phyloP scores from a whole-genome alignment of 805 yeast genomes.

The Debaryomyces tyrocola region DNA sequence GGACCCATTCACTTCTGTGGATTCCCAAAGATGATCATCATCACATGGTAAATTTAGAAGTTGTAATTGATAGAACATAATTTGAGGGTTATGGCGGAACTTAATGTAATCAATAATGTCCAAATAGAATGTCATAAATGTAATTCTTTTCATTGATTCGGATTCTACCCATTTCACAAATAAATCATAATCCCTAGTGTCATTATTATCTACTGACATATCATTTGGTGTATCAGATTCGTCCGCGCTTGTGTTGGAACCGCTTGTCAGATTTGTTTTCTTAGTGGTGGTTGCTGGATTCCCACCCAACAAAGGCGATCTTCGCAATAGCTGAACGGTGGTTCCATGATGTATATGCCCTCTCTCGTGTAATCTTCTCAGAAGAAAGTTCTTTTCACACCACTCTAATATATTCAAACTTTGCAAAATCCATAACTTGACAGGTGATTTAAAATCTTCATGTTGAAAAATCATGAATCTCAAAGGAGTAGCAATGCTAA shows the following conservation, averaged over 20 bases:
- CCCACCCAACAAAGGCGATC: slow-evolving; percentile 77
- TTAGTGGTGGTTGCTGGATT: slow-evolving; percentile 46
- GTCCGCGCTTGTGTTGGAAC: slow-evolving; percentile 30
- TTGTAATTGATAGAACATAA: slow-evolving; percentile 39
- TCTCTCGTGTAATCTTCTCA: slow-evolving; percentile 72
- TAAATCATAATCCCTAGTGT: slow-evolving; percentile 28
- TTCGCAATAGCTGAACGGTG: slow-evolving; percentile 70
- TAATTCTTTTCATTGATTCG: slow-evolving; percentile 75
- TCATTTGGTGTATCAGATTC: slow-evolving; percentile 24
- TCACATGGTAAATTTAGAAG: slow-evolving; percentile 42
- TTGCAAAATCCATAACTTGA: slow-evolving; percentile 74
- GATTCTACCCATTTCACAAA: slow-evolving; percentile 76
- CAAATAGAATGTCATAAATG: slow-evolving; percentile 77
- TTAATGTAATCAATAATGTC: slow-evolving; percentile 78
- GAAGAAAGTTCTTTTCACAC: slow-evolving; percentile 72
- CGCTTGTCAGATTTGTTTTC: slow-evolving; percentile 21
- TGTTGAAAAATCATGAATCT: slow-evolving; percentile 71
- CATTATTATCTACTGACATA: slow-evolving; percentile 8
- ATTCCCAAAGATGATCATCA: slow-evolving; percentile 40
- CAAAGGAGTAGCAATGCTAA: slow-evolving; percentile 54
- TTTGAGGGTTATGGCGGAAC: slow-evolving; percentile 66
- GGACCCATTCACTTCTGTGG: slow-evolving; percentile 37
- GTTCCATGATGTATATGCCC: slow-evolving; percentile 88
- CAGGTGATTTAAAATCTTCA: slow-evolving; percentile 75
- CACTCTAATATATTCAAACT: slow-evolving; percentile 71